Evolutionary conservation across 148 eudicot genomes (phyloP).

Genomic region (Tetragonia tetragonoides): DNA sequence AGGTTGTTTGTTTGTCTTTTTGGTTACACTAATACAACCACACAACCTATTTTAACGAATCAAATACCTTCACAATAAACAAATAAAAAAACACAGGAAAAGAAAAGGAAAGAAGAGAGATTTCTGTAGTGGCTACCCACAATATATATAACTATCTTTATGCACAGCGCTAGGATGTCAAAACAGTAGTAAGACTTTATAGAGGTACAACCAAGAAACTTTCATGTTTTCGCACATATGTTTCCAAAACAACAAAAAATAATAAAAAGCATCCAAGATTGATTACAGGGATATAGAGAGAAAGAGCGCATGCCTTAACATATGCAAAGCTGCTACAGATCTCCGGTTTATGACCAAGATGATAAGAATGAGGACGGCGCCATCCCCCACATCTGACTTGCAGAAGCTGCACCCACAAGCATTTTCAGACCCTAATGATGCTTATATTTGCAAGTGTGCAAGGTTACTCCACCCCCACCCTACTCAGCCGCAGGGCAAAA

Average conservation of each 20-base stretch:
- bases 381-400: conserved; percentile 95
- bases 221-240: background rate
- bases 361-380: conserved; percentile 93
- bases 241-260: background rate
- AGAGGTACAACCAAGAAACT: background rate
- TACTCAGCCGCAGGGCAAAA: background rate
- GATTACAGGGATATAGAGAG: background rate
- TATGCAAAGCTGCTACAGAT: conserved; percentile 66
- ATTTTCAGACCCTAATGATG: conserved; percentile 11
- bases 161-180: too few species aligned
- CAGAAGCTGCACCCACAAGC: conserved; percentile 52
- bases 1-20: too few species aligned
- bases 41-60: too few species aligned
- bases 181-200: background rate
- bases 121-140: conserved; percentile 2
- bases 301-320: conserved; percentile 64
- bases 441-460: background rate
- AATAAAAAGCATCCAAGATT: background rate
- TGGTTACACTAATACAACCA: too few species aligned
- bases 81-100: background rate
- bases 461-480: background rate
- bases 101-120: background rate
- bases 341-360: conserved; percentile 78
- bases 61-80: background rate
- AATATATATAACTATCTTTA: background rate